Evolutionary conservation across 2,329 filamentous ascomycete species (phyloP).

Genomic region (Xylariaceae sp.): DNA sequence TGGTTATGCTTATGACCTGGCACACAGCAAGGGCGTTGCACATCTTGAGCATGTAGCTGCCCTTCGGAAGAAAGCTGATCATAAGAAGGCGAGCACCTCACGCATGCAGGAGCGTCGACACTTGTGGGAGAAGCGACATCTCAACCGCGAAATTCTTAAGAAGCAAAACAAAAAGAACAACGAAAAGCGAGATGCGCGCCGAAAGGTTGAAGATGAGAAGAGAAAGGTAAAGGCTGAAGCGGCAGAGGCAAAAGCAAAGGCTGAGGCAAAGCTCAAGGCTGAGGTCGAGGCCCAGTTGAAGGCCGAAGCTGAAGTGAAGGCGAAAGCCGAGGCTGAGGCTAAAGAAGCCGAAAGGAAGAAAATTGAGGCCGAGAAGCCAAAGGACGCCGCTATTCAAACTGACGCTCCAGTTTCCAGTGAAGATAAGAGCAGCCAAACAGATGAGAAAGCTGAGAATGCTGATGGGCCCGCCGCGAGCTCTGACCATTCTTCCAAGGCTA

Average conservation of each 20-base stretch:
- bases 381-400: slow-evolving; percentile 29
- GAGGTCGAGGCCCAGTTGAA: slow-evolving; percentile 18
- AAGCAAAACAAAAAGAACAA: slow-evolving; percentile 39
- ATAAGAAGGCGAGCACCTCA: slow-evolving; percentile 46
- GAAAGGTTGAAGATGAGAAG: slow-evolving; percentile 35
- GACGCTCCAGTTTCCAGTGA: slow-evolving; percentile 25
- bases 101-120: slow-evolving; percentile 43
- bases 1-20: slow-evolving; percentile 56
- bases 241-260: slow-evolving; percentile 17
- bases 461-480: not conserved
- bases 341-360: slow-evolving; percentile 17
- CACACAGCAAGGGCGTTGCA: slow-evolving; percentile 53
- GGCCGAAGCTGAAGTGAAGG: slow-evolving; percentile 22
- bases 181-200: slow-evolving; percentile 33
- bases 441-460: not conserved
- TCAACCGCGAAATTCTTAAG: slow-evolving; percentile 34
- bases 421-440: slow-evolving; percentile 26
- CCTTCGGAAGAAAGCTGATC: slow-evolving; percentile 46
- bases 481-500: not conserved
- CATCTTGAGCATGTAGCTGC: slow-evolving; percentile 49
- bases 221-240: slow-evolving; percentile 37
- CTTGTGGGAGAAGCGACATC: slow-evolving; percentile 47
- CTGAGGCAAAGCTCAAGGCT: slow-evolving; percentile 26
- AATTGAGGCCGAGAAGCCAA: slow-evolving; percentile 27
- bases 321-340: slow-evolving; percentile 3